Evolutionary conservation across 495 filamentous ascomycete species (phyloP), one percentile per base, ranked within the genome.

Genomic region (Extremus antarcticus): DNA sequence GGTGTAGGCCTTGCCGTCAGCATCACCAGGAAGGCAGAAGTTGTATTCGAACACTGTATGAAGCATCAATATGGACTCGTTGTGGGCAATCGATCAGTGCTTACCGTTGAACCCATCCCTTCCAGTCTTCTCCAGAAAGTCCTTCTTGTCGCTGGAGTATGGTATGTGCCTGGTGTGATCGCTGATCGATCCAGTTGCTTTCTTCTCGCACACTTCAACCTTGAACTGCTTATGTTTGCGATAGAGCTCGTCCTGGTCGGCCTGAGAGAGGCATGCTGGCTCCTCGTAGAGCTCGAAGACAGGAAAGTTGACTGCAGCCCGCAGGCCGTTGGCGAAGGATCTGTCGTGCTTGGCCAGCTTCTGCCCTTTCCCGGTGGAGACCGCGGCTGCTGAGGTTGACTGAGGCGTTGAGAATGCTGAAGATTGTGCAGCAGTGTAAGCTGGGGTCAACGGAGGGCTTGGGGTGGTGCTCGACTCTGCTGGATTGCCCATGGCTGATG

Each of bases 111-210:
- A 90, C 51, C 81, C 83, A 59, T 90, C 86, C 53, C 90, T 76
- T 4, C 88, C 88, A 10, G 91, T 97, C 70, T 82, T 89, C 63
- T 83, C 78, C 50, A 81, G 78, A 58, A 98, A 92, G 19, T 78
- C 72, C 71, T 91, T 94, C 75, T 96, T 98, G 56, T 87, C 84
- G 62, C 90, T 95, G 50, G 85, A 86, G 69, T 97, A 98, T 0
- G 92, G 92, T 53, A 96, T 95, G 50, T 86, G 87, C 43, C 83
- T 79, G 50, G 76, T 78, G 59, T 75, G 88, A 1, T 82, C 71
- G 40, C 69, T 73, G 59, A 98, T 90, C 13, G 78, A 68, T 20
- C 85, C 83, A 2, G 32, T n/a, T 9, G 21, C 45, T 1, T 59
- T 24, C 13, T 29, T 84, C 70, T 29, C 43, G 22, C 83, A 70